Percentiles rank a stretch among this genome's conserved stretches.
Evolutionary conservation across 352 stramenopile genomes (phyloP).

Genomic region (Globisporangium sylvaticum): DNA sequence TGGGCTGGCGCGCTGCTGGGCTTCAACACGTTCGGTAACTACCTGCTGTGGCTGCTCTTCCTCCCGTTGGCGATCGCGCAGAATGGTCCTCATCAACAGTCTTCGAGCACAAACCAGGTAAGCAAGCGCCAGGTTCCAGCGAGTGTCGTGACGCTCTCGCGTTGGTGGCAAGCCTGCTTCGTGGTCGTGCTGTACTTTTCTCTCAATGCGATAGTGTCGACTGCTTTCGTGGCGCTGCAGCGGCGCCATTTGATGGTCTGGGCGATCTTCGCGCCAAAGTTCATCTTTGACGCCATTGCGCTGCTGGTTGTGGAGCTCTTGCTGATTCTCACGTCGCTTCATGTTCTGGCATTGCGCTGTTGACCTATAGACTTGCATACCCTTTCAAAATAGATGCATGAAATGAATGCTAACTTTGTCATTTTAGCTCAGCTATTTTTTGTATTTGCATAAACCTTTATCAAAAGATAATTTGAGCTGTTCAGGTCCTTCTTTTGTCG

Average conservation of each 20-base stretch:
- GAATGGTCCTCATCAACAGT: background rate
- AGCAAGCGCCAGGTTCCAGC: background rate
- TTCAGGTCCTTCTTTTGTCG: background rate
- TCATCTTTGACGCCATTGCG: constrained; percentile 78
- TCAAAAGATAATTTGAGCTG: background rate
- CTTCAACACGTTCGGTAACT: constrained; percentile 87
- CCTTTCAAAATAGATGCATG: constrained; percentile 2
- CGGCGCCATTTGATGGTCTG: constrained; percentile 91
- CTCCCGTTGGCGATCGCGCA: constrained; percentile 28
- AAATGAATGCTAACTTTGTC: too few relatives aligned
- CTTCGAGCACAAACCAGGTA: background rate
- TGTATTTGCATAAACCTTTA: background rate
- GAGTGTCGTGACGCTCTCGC: constrained; percentile 3
- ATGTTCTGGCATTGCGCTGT: background rate
- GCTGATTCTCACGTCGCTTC: constrained; percentile 32
- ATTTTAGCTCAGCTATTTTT: too few relatives aligned
- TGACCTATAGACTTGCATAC: background rate
- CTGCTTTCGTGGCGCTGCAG: constrained; percentile 80
- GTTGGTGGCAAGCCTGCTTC: constrained; percentile 18
- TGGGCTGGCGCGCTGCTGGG: constrained; percentile 67
- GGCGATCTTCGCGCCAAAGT: constrained; percentile 91
- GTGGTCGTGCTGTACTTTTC: constrained; percentile 42
- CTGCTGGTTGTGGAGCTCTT: constrained; percentile 52
- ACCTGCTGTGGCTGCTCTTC: constrained; percentile 37
- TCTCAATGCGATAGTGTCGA: constrained; percentile 65